Base-by-base conservation (phyloP, 306 rosid species). In the Vachellia pachyceras region DNA sequence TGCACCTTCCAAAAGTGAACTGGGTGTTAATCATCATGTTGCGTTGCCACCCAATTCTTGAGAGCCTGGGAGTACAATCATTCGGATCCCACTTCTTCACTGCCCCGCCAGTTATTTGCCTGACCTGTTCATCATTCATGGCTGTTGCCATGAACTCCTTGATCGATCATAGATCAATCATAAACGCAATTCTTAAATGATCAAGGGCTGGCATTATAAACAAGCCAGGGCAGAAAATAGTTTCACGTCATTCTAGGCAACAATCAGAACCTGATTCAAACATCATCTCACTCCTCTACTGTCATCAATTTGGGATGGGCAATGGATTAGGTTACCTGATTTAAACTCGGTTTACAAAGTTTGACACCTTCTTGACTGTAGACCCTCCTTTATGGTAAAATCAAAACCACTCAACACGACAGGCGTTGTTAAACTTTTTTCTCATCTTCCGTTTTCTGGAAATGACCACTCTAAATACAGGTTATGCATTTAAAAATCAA, bases 91-190 rank as follows among this genome's bases (percentile, higher is more conserved):
- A 72, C 68, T 87, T 52, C 68, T 84, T 60, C 87, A 75, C 71
- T 72, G 86, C 86, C 65, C 60, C 69, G 85, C 88, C 85, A 86
- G 89, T 87, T 75, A 83, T 84, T 29, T 29, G 33, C 82, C 78
- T 22, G 39, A 73, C 80, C 83, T 52, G 65, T 77, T 82, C 82
- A 89, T 89, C 88, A 89, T 88, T 88, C 82, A 76, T 69, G 79
- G 82, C 74, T 69, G 87, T 75, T 29, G 33, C 33, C 33, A 29
- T 29, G 33, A 29, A 35, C 6, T 40, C 23, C 29, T n/a, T n/a
- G 18, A 18, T 67, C 49, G 45, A 77, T 69, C 76, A 78, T 55
- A 71, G 64, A 84, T 65, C 79, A 54, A 84, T 75, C 69, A 78
- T 25, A 50, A 29, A 83, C 29, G 77, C 46, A 80, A 29, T 76